Evolutionary conservation across 148 eudicot genomes (phyloP).

Genomic region (Camellia japonica): DNA sequence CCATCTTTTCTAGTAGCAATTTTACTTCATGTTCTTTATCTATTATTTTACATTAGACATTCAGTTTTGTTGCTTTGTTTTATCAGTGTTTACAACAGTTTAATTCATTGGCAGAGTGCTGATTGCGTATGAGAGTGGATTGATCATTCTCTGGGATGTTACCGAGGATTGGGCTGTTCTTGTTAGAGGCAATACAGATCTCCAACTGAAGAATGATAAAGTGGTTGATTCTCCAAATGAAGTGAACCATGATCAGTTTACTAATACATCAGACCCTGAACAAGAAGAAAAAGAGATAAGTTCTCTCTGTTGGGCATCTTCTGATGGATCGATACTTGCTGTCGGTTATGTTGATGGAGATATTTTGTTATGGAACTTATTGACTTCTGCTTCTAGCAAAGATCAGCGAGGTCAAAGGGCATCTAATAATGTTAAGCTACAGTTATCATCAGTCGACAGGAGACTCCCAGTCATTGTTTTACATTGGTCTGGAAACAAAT

Average conservation of each 20-base stretch:
- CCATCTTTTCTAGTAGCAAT: neutral
- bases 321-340: constrained; percentile 87
- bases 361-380: constrained; percentile 80
- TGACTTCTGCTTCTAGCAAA: constrained; percentile 32
- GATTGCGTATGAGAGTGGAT: constrained; percentile 79
- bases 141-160: constrained; percentile 83
- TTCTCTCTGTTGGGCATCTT: constrained; percentile 90
- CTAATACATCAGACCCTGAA: constrained; percentile 39
- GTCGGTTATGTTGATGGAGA: constrained; percentile 98
- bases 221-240: constrained; percentile 32
- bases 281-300: constrained; percentile 76
- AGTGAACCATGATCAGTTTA: constrained; percentile 27
- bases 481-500: constrained; percentile 61
- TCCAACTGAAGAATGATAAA: constrained; percentile 36
- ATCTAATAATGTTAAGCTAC: constrained; percentile 59
- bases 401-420: constrained; percentile 46
- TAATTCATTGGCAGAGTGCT: constrained; percentile 55
- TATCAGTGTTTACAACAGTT: constrained; percentile 6
- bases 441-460: constrained; percentile 65
- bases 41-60: neutral
- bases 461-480: constrained; percentile 89
- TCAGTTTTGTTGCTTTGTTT: neutral
- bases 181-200: constrained; percentile 61
- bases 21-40: neutral
- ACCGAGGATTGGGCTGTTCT: constrained; percentile 59